Conservation (phyloP, 176 grass and related monocot species). For the Aegilops tauschii region DNA sequence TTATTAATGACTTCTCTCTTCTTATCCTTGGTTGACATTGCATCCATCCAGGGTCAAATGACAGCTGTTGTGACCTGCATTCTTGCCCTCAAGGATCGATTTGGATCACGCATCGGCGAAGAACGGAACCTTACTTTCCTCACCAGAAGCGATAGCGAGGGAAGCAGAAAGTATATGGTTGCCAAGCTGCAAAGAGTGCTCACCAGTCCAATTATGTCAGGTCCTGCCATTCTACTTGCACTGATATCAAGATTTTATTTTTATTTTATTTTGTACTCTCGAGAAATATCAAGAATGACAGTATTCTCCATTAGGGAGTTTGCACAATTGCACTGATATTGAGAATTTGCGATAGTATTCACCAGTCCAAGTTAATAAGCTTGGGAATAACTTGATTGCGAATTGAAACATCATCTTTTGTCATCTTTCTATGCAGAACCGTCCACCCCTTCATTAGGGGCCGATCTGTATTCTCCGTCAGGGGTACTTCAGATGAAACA, state of each 20-base stretch:
- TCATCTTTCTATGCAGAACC: constrained; percentile 38
- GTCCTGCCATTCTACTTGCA: not conserved
- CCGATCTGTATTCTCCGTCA: constrained; percentile 27
- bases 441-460: constrained; percentile 28
- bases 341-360: not conserved
- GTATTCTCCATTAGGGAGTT: not conserved
- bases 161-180: constrained; percentile 26
- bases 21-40: not conserved
- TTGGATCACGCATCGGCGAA: not conserved
- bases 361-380: not conserved
- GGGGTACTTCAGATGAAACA: constrained; percentile 53
- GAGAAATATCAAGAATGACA: not conserved
- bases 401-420: not conserved
- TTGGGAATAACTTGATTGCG: not conserved
- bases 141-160: constrained; percentile 43
- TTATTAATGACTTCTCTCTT: not conserved
- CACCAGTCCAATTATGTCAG: constrained; percentile 54
- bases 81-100: constrained; percentile 47
- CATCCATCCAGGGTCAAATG: constrained; percentile 44
- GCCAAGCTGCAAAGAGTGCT: constrained; percentile 45
- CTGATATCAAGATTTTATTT: not conserved
- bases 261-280: no score
- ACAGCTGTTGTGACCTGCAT: constrained; percentile 41
- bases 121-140: constrained; percentile 20
- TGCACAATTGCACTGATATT: not conserved